A percentile compares a stretch with the other conserved stretches of the same genome.
These are phyloP conservation scores for Trichosanthes cucumerina DNA, from an alignment of 306 rosid species.

Conservation along the genomic window DNA sequence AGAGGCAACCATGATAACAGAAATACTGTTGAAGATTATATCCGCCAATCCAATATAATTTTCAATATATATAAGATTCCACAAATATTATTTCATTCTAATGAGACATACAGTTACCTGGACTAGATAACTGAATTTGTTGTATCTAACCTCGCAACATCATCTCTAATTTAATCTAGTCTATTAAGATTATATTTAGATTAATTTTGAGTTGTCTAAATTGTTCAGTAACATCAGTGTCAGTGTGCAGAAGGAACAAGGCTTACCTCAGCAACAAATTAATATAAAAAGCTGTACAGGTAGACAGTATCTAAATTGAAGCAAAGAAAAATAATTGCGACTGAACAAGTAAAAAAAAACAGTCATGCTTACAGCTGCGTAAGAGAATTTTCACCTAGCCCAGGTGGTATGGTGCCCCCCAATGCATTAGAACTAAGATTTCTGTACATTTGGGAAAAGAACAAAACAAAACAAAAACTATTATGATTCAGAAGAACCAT, in stretches of 20 bases:
- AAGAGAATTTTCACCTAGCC: slow-evolving; percentile 62
- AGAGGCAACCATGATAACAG: neutral
- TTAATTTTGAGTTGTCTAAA: neutral
- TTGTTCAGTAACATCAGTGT: neutral
- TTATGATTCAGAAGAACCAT: neutral
- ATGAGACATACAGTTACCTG: neutral
- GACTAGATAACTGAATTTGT: neutral
- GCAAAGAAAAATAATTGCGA: neutral
- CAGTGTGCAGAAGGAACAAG: neutral
- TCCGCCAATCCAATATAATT: neutral
- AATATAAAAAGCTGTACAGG: neutral
- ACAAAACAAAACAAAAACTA: neutral
- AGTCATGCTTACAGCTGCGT: slow-evolving; percentile 51
- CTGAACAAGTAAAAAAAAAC: neutral
- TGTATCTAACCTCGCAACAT: neutral
- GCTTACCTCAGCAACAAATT: neutral
- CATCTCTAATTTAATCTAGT: neutral
- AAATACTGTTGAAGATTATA: neutral
- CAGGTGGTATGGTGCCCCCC: slow-evolving; percentile 55
- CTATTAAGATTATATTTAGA: neutral
- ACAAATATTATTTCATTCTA: neutral
- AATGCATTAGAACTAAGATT: slow-evolving; percentile 74
- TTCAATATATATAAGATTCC: neutral
- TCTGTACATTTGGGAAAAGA: slow-evolving; percentile 27
- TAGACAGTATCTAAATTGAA: neutral